Conservation (phyloP, 2,329 filamentous ascomycete genomes). For the Penicillium frequentans region DNA sequence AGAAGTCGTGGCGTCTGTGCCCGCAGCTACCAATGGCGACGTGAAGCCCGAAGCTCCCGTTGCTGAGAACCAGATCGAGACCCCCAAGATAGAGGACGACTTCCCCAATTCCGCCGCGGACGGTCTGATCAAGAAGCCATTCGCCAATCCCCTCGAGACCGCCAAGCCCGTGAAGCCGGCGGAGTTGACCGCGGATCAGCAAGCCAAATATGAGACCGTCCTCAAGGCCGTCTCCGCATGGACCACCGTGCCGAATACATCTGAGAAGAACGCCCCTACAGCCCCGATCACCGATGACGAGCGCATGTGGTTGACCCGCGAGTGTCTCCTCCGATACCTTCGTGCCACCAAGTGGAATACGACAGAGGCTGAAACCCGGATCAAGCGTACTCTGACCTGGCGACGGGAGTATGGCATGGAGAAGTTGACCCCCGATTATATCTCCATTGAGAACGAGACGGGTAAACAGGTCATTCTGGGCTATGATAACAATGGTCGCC, state of each 20-base stretch:
- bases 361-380: slow-evolving; percentile 71
- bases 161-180: slow-evolving; percentile 59
- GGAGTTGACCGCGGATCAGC: slow-evolving; percentile 71
- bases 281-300: slow-evolving; percentile 75
- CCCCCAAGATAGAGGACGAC: slow-evolving; percentile 13
- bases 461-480: slow-evolving; percentile 91
- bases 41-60: slow-evolving; percentile 5
- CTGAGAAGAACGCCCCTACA: slow-evolving; percentile 56
- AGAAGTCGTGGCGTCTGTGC: slow-evolving; percentile 2
- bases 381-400: slow-evolving; percentile 81
- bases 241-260: slow-evolving; percentile 66
- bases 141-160: slow-evolving; percentile 57
- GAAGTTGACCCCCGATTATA: slow-evolving; percentile 74
- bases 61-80: neutral
- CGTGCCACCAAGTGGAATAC: slow-evolving; percentile 90
- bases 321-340: slow-evolving; percentile 90
- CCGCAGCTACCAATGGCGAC: slow-evolving; percentile 14
- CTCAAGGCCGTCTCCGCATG: slow-evolving; percentile 70
- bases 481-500: slow-evolving; percentile 80
- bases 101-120: slow-evolving; percentile 40
- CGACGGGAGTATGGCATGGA: slow-evolving; percentile 85
- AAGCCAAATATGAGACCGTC: slow-evolving; percentile 76
- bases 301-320: slow-evolving; percentile 84
- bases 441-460: slow-evolving; percentile 91
- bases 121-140: slow-evolving; percentile 55